Percentiles rank a stretch among this genome's conserved stretches.
These are phyloP conservation scores for Colletotrichum limetticola DNA, from an alignment of 2,329 filamentous ascomycete genomes.

Conservation along the genomic window DNA sequence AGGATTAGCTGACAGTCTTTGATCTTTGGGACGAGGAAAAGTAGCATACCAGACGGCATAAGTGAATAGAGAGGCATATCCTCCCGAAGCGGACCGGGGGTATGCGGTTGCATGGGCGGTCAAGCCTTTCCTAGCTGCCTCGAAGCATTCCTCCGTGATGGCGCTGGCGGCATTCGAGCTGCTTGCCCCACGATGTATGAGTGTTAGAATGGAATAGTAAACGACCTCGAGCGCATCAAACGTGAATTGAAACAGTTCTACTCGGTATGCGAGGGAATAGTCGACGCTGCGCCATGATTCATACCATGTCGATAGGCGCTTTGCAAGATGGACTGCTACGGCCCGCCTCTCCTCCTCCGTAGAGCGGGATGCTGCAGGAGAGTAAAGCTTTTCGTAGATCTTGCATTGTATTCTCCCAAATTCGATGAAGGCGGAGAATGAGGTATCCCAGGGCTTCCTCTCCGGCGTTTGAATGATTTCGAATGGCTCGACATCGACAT, in stretches of 20 bases:
- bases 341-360: slow-evolving; percentile 8
- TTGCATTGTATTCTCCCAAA: slow-evolving; percentile 30
- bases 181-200: slow-evolving; percentile 34
- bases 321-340: slow-evolving; percentile 15
- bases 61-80: slow-evolving; percentile 28
- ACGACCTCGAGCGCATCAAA: slow-evolving; percentile 37
- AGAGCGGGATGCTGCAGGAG: slow-evolving; percentile 1
- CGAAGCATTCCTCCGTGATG: slow-evolving; percentile 36
- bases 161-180: slow-evolving; percentile 28
- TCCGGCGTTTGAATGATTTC: slow-evolving; percentile 17
- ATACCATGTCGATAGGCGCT: slow-evolving; percentile 31
- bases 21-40: no score
- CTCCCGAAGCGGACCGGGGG: slow-evolving; percentile 22
- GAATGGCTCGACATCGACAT: slow-evolving; percentile 32
- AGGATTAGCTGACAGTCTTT: background rate
- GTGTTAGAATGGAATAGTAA: slow-evolving; percentile 37
- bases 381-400: slow-evolving; percentile 36
- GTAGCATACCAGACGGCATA: slow-evolving; percentile 38
- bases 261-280: slow-evolving; percentile 29
- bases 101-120: slow-evolving; percentile 34
- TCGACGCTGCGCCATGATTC: slow-evolving; percentile 32
- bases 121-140: slow-evolving; percentile 34
- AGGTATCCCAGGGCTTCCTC: slow-evolving; percentile 29
- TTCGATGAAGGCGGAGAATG: slow-evolving; percentile 20
- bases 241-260: slow-evolving; percentile 29